Base-by-base conservation (phyloP, 2,329 filamentous ascomycete genomes). In the Aureobasidium vineae region DNA sequence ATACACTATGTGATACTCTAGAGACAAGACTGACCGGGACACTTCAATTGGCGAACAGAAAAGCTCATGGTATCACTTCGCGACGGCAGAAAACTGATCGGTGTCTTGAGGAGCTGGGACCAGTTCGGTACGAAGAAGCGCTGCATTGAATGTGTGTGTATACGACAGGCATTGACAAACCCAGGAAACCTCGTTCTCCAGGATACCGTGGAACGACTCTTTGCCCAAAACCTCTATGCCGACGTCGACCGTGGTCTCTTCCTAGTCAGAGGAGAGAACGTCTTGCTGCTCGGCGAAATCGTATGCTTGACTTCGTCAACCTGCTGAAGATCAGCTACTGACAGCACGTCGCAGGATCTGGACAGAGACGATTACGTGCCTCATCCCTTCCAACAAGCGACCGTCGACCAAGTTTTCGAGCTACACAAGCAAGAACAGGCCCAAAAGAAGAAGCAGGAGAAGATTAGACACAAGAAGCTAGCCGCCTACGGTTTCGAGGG, bases 201-300 rank as follows among this genome's bases (percentile, higher is more conserved):
- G 79, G 91, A 92, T 72, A 97, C 95, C 31, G 84, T 91, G 70
- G 95, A 99, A 80, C 87, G 95, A 66, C 86, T 97, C 72, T 97
- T 94, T 76, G 87, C 88, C 19, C 75, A 85, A 76, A 79, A 85
- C 65, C 75, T 96, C 61, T 98, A 92, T 76, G 91, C 92, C 68
- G 95, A 99, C 76, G 86, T 96, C 68, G 83, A 87, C 13, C 87
- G 92, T 67, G 95, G 95, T 59, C 87, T 96, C 69, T 98, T 95
- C 80, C 85, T 98, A 41, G 91, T 99, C 53, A 85, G 95, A 67
- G 95, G 95, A 71, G 95, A 99, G 81, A 99, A 99, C 77, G 95
- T 99, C n/a, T 83, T 97, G 61, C 83, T 99, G 52, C 85, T 98
- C 21, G 95, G 95, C 43, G 96, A 98, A 79, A 96, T 99, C 73